These are phyloP conservation scores for Salix suchowensis DNA, from an alignment of 345 rosid species.

Conservation along the genomic window DNA sequence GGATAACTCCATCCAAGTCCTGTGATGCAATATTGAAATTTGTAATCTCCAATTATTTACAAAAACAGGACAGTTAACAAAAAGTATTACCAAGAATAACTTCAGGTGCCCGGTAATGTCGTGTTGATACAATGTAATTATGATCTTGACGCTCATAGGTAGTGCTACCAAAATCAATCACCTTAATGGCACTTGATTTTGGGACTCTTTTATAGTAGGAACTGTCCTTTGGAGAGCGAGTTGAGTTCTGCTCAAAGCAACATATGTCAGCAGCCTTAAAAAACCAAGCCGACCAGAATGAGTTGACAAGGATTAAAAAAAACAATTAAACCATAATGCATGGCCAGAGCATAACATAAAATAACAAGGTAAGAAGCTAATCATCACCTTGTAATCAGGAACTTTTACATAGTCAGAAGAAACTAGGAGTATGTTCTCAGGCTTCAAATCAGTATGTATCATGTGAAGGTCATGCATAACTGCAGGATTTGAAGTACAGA, in stretches of 20 bases:
- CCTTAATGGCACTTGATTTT: slow-evolving; percentile 35
- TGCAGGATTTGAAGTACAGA: slow-evolving; percentile 27
- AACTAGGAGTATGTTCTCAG: slow-evolving; percentile 75
- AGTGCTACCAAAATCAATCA: slow-evolving; percentile 35
- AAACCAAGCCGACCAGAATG: not conserved
- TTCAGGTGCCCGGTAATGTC: slow-evolving; percentile 48
- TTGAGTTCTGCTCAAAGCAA: slow-evolving; percentile 43
- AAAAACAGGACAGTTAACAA: too few relatives aligned
- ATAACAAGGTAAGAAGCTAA: not conserved
- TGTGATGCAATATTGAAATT: slow-evolving; percentile 1
- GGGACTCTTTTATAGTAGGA: slow-evolving; percentile 67
- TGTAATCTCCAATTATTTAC: not conserved
- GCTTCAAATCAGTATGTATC: slow-evolving; percentile 87
- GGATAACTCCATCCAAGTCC: slow-evolving; percentile 92
- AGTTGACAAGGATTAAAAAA: not conserved
- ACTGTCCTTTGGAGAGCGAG: slow-evolving; percentile 52
- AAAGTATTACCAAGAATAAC: slow-evolving; percentile 62
- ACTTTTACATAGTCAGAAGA: slow-evolving; percentile 72
- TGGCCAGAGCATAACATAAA: not conserved
- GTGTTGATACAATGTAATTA: slow-evolving; percentile 26
- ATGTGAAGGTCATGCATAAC: slow-evolving; percentile 85
- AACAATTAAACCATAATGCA: not conserved
- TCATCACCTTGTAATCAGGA: slow-evolving; percentile 66
- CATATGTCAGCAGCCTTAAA: not conserved
- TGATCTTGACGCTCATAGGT: slow-evolving; percentile 27